Evolutionary conservation across 805 yeast genomes (phyloP), one percentile per base, ranked within the genome.

Genomic region (Candida mattraensis): DNA sequence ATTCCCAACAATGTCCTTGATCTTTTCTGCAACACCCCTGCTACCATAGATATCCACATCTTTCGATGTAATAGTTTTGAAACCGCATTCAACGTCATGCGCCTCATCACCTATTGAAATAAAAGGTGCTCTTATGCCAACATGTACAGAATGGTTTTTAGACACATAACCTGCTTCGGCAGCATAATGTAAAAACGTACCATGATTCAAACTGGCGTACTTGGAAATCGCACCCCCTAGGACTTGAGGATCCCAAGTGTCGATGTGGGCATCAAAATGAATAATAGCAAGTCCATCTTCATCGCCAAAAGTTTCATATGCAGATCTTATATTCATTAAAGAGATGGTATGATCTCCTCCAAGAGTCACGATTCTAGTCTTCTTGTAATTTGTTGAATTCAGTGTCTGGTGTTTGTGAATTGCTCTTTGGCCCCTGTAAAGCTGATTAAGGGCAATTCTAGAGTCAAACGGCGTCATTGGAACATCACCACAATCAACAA

Each of bases 131-230:
- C 87, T 63, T 35, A 78, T 67, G 0, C 85, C 87, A 23, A 78
- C 76, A 52, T 81, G 87, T 38, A 70, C 70, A 42, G 76, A 72
- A 26, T 62, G 62, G n/a, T 64, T 61, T 11, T 65, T 60, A 3
- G 68, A 57, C 26, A 80, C 61, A 45, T 75, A 76, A 1, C 87
- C 87, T 30, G 76, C 69, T 55, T 81, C 87, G 29, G 75, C 74
- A 1, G 87, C 87, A 58, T 76, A 80, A 54, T 80, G 86, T 28
- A 81, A 61, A 44, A 79, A 80, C 0, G 87, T 80, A 5, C 87
- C 87, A 53, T 81, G 87, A 50, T 80, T 81, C 24, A 59, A 34
- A 15, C 54, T 41, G 61, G 78, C 74, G 50, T 81, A 80, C 45
- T 72, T 66, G 9, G 80, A 63, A 16, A 79, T 57, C 5, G 77